Base-by-base conservation (phyloP, 192 early-diverging fungal genomes). In the Coemansia sp. region DNA sequence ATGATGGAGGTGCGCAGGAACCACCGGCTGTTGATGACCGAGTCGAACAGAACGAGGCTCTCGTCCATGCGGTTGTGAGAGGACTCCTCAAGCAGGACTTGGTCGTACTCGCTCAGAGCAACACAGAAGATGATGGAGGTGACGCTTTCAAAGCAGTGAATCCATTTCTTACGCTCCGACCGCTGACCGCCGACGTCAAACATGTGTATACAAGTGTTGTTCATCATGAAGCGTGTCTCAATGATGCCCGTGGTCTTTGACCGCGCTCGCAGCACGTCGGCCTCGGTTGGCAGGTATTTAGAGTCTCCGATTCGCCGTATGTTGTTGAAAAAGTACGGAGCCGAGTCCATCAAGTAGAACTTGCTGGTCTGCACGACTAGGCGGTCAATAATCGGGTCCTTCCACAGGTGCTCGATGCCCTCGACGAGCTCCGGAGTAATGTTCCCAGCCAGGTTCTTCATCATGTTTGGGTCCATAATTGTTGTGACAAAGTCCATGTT, bases 81-180 rank as follows among this genome's bases (percentile, higher is more conserved):
- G 8, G 87, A 83, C 69, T 97, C 95, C 57, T 97, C 95, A 10
- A 95, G 79, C 33, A 95, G 75, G 2, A 92, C 88, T 77, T 95
- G 95, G 74, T 97, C 93, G 79, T 95, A 97, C 85, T 95, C 94
- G 74, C 90, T 92, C 65, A 95, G 74, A 1, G 94, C 93, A 20
- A 94, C 91, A 68, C 93, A 95, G 73, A 97, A 97, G 23, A 97
- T 95, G 62, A 97, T 95, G 5, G 94, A 93, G 18, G 94, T 97
- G 23, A 97, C 95, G 72, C 95, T 92, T 76, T 99, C 96, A 68
- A 99, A 99, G 73, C 95, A 99, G 83, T 97, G 96, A 60, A 97
- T 96, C 96, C 96, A 97, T 84, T 99, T 99, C 71, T 99, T 99
- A 69, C 96, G 88, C 83, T 99, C 96, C 36, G 94, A 95, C 46